Conservation (phyloP, 495 filamentous ascomycete species). For the Hypoxylon lienhwacheense region DNA sequence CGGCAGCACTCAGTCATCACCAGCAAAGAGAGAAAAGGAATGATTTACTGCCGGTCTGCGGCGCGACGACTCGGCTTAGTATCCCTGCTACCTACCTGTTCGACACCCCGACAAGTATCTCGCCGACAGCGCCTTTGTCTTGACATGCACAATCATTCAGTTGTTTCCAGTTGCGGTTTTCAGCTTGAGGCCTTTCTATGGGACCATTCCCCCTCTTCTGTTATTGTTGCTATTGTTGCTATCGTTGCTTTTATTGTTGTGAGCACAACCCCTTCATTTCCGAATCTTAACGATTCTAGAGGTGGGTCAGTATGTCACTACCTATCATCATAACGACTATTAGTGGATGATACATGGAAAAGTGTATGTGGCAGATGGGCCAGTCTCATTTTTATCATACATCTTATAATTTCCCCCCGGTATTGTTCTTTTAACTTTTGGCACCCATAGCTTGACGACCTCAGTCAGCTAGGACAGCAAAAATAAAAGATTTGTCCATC, state of each 20-base stretch:
- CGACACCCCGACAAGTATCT: constrained; percentile 25
- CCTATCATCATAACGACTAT: constrained; percentile 25
- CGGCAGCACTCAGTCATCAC: constrained; percentile 54
- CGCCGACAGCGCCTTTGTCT: constrained; percentile 10
- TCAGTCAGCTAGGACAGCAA: too few relatives aligned
- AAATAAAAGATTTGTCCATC: too few relatives aligned
- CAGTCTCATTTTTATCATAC: constrained; percentile 35
- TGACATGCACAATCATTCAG: background rate
- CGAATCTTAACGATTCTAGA: constrained; percentile 27
- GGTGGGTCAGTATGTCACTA: constrained; percentile 33
- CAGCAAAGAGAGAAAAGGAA: constrained; percentile 50
- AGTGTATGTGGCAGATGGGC: constrained; percentile 20
- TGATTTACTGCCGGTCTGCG: constrained; percentile 5
- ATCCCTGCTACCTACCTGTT: constrained; percentile 22
- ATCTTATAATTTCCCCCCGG: constrained; percentile 26
- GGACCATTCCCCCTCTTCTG: background rate
- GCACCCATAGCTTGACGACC: too few relatives aligned
- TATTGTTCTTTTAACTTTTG: too few relatives aligned
- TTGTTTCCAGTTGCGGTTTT: constrained; percentile 15
- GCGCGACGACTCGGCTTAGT: constrained; percentile 10
- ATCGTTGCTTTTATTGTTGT: constrained; percentile 25
- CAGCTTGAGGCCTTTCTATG: constrained; percentile 3
- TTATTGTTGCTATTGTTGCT: constrained; percentile 6
- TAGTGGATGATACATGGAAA: constrained; percentile 27
- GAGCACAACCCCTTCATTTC: constrained; percentile 24